phyloP scores from a whole-genome alignment of 2,329 filamentous ascomycete genomes.

The Sphaerulina vaccinii region DNA sequence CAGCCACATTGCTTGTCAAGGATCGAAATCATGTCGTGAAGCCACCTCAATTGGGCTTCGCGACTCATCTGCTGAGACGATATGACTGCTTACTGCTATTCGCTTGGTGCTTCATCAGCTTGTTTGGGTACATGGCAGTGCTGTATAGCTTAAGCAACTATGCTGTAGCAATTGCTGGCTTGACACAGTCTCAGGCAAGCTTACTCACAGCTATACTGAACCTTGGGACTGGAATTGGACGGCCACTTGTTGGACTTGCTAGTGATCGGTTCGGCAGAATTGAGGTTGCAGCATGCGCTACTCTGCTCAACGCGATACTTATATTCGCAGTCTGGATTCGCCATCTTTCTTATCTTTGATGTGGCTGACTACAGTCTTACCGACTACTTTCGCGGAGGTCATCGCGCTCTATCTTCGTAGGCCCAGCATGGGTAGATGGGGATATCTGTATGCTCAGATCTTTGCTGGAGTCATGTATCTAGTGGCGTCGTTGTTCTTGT shows the following conservation, averaged over 20 bases:
- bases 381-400: slow-evolving; percentile 42
- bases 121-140: slow-evolving; percentile 51
- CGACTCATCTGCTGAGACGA: slow-evolving; percentile 38
- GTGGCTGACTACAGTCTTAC: slow-evolving; percentile 41
- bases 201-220: slow-evolving; percentile 48
- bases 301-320: slow-evolving; percentile 41
- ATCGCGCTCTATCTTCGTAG: slow-evolving; percentile 44
- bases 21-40: slow-evolving; percentile 39
- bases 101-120: slow-evolving; percentile 45
- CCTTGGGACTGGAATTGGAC: slow-evolving; percentile 48
- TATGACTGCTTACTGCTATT: slow-evolving; percentile 41
- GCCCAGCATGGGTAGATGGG: slow-evolving; percentile 22
- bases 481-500: slow-evolving; percentile 37
- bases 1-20: slow-evolving; percentile 35
- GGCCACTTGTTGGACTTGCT: slow-evolving; percentile 47
- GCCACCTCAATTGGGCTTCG: slow-evolving; percentile 38
- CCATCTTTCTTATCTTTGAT: slow-evolving; percentile 43
- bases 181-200: slow-evolving; percentile 42
- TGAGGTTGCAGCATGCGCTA: slow-evolving; percentile 43
- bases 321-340: slow-evolving; percentile 49
- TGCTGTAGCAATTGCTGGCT: slow-evolving; percentile 42
- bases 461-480: slow-evolving; percentile 41
- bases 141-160: slow-evolving; percentile 51
- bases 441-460: slow-evolving; percentile 43
- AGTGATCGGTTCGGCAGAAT: slow-evolving; percentile 49